Percentiles rank a stretch among this genome's conserved stretches.
Conservation (phyloP, 2,329 filamentous ascomycete genomes). For the Pseudogymnoascus destructans region DNA sequence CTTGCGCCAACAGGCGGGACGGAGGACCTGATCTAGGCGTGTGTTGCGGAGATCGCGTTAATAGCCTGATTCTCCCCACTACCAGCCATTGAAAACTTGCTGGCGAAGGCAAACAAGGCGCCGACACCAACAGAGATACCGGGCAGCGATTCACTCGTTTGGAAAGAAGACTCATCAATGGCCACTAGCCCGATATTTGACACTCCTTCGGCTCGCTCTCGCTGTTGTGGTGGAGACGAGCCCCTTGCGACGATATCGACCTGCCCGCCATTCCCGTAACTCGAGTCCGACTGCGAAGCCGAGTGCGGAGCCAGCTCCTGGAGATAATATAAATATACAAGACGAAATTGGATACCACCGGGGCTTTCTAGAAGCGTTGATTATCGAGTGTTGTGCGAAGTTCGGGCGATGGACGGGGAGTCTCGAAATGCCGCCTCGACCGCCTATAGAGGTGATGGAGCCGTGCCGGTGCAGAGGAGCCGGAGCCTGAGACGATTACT, state of each 20-base stretch:
- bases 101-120: not conserved
- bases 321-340: conserved; percentile 1
- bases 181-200: not conserved
- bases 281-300: not conserved
- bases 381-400: not conserved
- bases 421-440: conserved; percentile 3
- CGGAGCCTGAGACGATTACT: not conserved
- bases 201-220: conserved; percentile 6
- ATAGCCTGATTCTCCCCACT: conserved; percentile 4
- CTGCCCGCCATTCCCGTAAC: conserved; percentile 3
- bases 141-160: conserved; percentile 1
- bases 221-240: conserved; percentile 7
- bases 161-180: conserved; percentile 3
- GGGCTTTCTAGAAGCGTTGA: not conserved
- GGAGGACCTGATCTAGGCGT: conserved; percentile 5
- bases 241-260: conserved; percentile 4
- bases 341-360: not conserved
- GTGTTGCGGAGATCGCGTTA: not conserved
- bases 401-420: conserved; percentile 1
- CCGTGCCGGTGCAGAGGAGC: conserved; percentile 1
- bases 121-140: not conserved
- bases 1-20: conserved; percentile 4
- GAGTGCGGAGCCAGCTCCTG: not conserved
- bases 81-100: not conserved
- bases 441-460: conserved; percentile 6